A percentile compares a stretch with the other conserved stretches of the same genome.
Evolutionary conservation across 2,329 filamentous ascomycete species (phyloP).

Genomic region (Ophiostoma quercus): DNA sequence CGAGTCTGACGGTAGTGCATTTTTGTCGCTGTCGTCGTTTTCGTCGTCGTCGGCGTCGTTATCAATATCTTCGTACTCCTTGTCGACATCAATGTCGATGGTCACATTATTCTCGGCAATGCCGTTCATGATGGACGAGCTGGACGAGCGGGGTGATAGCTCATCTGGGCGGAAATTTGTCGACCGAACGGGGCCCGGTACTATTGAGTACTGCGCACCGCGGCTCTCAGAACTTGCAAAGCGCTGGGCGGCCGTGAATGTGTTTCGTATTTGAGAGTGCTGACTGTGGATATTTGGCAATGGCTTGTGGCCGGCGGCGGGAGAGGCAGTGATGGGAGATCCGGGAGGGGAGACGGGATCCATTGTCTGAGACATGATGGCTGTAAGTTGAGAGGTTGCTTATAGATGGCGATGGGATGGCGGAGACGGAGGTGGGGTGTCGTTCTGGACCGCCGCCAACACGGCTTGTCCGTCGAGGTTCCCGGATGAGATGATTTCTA

Average conservation of each 20-base stretch:
- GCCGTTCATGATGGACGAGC: slow-evolving; percentile 29
- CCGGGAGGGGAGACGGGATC: slow-evolving; percentile 42
- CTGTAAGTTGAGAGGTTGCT: neutral
- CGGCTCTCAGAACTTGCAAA: slow-evolving; percentile 22
- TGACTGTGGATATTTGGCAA: slow-evolving; percentile 22
- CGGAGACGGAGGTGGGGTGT: neutral
- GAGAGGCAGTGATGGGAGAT: slow-evolving; percentile 38
- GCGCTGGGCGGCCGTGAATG: slow-evolving; percentile 10
- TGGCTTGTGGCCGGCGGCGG: slow-evolving; percentile 32
- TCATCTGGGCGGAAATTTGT: slow-evolving; percentile 33
- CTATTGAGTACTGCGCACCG: slow-evolving; percentile 29
- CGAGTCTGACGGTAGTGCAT: slow-evolving; percentile 18
- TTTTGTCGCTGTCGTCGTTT: slow-evolving; percentile 14
- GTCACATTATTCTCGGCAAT: neutral
- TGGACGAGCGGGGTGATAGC: slow-evolving; percentile 38
- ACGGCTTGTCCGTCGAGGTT: slow-evolving; percentile 6
- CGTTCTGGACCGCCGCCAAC: neutral
- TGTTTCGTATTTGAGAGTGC: slow-evolving; percentile 15
- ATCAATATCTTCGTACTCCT: slow-evolving; percentile 14
- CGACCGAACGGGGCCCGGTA: slow-evolving; percentile 33
- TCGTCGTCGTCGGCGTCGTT: slow-evolving; percentile 18
- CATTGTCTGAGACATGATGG: slow-evolving; percentile 27
- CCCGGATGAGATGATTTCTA: neutral
- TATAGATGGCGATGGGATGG: neutral
- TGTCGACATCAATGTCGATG: slow-evolving; percentile 17